Percentiles rank a stretch among this genome's conserved stretches.
Evolutionary conservation across 2,329 filamentous ascomycete genomes (phyloP).

Genomic region (Fusarium sp.): DNA sequence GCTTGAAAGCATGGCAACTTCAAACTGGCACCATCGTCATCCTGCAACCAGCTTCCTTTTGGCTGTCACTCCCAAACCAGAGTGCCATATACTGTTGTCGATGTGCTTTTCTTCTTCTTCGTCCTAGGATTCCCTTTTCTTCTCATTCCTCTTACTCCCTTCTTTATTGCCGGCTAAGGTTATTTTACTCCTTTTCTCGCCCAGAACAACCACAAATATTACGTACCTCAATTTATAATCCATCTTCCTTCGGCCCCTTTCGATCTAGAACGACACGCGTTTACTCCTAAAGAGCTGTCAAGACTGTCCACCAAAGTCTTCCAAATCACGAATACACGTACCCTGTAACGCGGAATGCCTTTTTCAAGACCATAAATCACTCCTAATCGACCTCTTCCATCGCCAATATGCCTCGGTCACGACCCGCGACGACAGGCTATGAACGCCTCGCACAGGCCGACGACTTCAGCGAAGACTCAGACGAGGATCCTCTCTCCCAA

Average conservation of each 20-base stretch:
- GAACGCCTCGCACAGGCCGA: constrained; percentile 87
- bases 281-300: constrained; percentile 10
- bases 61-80: constrained; percentile 8
- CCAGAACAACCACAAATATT: neutral
- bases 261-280: constrained; percentile 17
- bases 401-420: constrained; percentile 70
- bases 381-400: neutral
- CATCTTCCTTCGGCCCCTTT: constrained; percentile 26
- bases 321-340: neutral
- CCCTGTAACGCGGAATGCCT: constrained; percentile 34
- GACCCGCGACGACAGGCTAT: constrained; percentile 83
- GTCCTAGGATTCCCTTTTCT: constrained; percentile 8
- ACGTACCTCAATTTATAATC: constrained; percentile 11
- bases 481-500: constrained; percentile 69
- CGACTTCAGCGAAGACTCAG: constrained; percentile 77
- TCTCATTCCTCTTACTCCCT: constrained; percentile 7
- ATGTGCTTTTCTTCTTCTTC: constrained; percentile 12
- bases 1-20: constrained; percentile 35
- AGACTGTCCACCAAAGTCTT: constrained; percentile 4
- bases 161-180: neutral
- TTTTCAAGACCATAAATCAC: constrained; percentile 18
- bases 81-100: constrained; percentile 2
- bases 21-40: constrained; percentile 43
- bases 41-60: constrained; percentile 34
- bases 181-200: constrained; percentile 19